Evolutionary conservation across 2,329 filamentous ascomycete species (phyloP).

Genomic region (Hymenoscyphus scutula): DNA sequence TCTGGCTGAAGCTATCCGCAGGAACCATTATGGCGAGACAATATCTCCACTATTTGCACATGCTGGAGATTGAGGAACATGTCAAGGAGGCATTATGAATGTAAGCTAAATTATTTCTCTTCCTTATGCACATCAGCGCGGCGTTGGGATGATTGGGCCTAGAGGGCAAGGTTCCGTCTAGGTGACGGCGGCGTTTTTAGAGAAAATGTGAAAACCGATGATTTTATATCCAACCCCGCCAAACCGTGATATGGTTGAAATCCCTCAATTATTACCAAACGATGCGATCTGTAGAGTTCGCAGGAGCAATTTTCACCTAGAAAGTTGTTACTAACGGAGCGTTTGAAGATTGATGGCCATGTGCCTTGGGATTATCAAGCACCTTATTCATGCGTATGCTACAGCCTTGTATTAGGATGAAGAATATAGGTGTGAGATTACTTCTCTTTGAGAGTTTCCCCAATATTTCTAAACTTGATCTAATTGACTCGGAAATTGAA

Average conservation of each 20-base stretch:
- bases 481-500: neutral
- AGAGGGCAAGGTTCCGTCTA: constrained; percentile 16
- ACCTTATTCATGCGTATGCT: constrained; percentile 35
- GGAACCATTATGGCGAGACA: constrained; percentile 94
- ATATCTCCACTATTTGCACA: constrained; percentile 44
- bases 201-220: constrained; percentile 13
- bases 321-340: constrained; percentile 77
- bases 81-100: constrained; percentile 41
- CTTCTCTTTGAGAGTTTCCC: constrained; percentile 31
- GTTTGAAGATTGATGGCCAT: constrained; percentile 56
- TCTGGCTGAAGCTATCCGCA: constrained; percentile 85
- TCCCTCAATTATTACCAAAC: constrained; percentile 48
- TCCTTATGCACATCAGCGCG: constrained; percentile 29
- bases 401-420: constrained; percentile 35
- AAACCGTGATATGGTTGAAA: constrained; percentile 5
- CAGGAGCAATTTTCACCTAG: constrained; percentile 68
- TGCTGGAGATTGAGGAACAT: constrained; percentile 31
- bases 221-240: neutral
- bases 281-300: constrained; percentile 73
- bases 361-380: constrained; percentile 36
- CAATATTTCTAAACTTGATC: constrained; percentile 25
- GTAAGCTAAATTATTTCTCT: constrained; percentile 48
- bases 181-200: constrained; percentile 22
- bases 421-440: constrained; percentile 34
- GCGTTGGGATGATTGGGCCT: constrained; percentile 25